Evolutionary conservation across 176 grass and related monocot genomes (phyloP).

Genomic region (Carex scoparia): DNA sequence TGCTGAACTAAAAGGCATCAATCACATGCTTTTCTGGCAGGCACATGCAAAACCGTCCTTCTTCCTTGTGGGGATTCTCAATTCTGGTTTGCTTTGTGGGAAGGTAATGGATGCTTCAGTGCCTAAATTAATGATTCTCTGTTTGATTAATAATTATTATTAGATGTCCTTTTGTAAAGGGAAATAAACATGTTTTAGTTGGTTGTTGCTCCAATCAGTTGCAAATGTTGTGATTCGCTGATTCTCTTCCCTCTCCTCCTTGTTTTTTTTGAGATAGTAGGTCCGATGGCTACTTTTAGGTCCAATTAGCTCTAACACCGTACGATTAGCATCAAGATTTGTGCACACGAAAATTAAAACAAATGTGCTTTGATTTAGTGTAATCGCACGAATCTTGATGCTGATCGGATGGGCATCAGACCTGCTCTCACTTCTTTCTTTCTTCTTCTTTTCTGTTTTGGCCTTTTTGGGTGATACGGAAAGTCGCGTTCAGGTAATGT

Average conservation of each 20-base stretch:
- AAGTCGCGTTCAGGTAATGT: not conserved
- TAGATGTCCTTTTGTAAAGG: conserved; percentile 1
- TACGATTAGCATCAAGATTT: too few species aligned
- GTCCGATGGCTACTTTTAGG: too few species aligned
- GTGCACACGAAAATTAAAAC: too few species aligned
- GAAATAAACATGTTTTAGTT: not conserved
- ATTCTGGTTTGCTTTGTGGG: not conserved
- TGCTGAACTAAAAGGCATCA: not conserved
- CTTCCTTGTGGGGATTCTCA: not conserved
- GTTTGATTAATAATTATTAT: not conserved
- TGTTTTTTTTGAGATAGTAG: too few species aligned
- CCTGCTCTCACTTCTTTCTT: too few species aligned
- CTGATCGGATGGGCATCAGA: too few species aligned
- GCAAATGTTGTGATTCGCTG: not conserved
- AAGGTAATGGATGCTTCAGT: conserved; percentile 11
- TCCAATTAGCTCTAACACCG: too few species aligned
- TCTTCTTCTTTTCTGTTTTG: not conserved
- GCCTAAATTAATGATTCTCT: not conserved
- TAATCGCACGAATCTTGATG: too few species aligned
- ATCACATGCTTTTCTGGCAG: conserved; percentile 10
- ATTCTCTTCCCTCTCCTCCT: not conserved
- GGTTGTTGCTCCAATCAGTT: conserved; percentile 3
- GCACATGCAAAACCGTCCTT: conserved; percentile 28
- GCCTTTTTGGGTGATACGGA: not conserved
- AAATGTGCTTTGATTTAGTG: too few species aligned